Base-by-base conservation (phyloP, 371 early-diverging fungal species). In the Mycotypha africana region DNA sequence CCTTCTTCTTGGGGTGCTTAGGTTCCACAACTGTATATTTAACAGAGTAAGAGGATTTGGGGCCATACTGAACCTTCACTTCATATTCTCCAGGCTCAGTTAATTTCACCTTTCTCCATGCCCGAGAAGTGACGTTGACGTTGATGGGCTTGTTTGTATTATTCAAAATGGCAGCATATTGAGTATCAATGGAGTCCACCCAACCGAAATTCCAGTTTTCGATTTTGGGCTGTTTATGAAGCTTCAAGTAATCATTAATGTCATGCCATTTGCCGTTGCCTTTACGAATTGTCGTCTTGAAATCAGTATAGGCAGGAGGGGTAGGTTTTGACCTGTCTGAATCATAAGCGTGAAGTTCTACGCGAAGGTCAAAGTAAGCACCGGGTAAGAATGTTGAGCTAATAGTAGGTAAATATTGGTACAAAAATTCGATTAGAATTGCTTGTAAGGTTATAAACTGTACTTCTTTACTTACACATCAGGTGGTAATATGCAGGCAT, bases 341-440 rank as follows among this genome's bases (percentile, higher is more conserved):
- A 35, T 70, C 60, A 51, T 81, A 78, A 23, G 74, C 75, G 45
- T 81, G 81, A 31, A 78, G 51, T 57, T 81, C 81, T 16, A 81
- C 77, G 24, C 81, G 63, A 30, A 78, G 60, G 36, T 81, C 81
- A 51, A 81, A 81, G 45, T 60, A 62, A 14, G 76, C 45, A 33
- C 78, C 81, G 36, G 77, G 70, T 14, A 81, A 45, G 46, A 81
- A 78, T 50, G 74, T 67, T 7, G 76, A 67, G 12, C 81, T 78
- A 38, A 1, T 33, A 6, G 30, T 8, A 28, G 30, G 30, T 28
- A 8, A 12, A 28, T n/a, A n/a, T n/a, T n/a, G n/a, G n/a, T n/a
- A n/a, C n/a, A n/a, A n/a, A n/a, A n/a, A n/a, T n/a, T n/a, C n/a
- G n/a, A n/a, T n/a, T n/a, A n/a, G n/a, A n/a, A n/a, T n/a, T n/a